Conservation (phyloP, 2,329 filamentous ascomycete genomes). For the Monilinia aucupariae region DNA sequence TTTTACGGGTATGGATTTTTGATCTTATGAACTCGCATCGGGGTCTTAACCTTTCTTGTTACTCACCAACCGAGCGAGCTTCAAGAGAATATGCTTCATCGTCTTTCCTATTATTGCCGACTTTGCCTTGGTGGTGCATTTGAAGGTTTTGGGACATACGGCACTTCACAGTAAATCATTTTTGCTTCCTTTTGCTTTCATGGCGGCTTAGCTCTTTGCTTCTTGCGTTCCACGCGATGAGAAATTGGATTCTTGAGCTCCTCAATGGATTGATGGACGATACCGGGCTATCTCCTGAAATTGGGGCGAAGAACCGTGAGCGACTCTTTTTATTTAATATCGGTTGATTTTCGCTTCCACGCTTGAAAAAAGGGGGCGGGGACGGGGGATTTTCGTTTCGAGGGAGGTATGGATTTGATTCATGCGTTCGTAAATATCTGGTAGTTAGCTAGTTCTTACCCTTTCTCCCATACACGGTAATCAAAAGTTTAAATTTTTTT, state of each 20-base stretch:
- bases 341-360: neutral
- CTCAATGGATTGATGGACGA: neutral
- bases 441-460: neutral
- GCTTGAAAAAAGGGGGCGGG: neutral
- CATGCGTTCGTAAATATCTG: neutral
- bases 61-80: neutral
- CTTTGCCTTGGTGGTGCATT: neutral
- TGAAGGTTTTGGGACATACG: conserved; percentile 1
- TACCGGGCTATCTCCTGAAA: neutral
- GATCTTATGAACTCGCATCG: neutral
- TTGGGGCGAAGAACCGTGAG: neutral
- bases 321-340: neutral
- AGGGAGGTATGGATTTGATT: neutral
- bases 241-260: too few species aligned
- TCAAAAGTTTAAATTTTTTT: conserved; percentile 1
- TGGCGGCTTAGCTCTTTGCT: neutral
- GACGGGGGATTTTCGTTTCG: neutral
- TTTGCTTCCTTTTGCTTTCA: neutral
- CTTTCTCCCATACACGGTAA: neutral
- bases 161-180: conserved; percentile 10
- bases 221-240: neutral
- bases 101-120: neutral
- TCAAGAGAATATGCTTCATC: neutral
- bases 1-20: neutral
- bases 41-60: neutral